A percentile compares a stretch with the other conserved stretches of the same genome.
phyloP scores from a whole-genome alignment of 306 rosid genomes.

The Mimosa pudica region DNA sequence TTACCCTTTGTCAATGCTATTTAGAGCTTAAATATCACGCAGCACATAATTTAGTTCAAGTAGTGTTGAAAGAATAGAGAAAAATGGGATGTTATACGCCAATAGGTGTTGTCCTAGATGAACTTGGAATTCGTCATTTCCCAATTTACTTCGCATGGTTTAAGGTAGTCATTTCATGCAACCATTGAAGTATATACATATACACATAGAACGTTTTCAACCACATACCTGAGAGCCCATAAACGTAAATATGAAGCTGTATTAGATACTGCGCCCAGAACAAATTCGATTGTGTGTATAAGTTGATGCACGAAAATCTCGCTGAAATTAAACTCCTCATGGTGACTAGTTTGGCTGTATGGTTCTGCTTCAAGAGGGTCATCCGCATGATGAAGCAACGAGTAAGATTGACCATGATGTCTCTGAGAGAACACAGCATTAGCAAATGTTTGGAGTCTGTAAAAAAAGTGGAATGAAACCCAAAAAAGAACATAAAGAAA shows the following conservation, averaged over 20 bases:
- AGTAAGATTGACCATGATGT: slow-evolving; percentile 25
- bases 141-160: not conserved
- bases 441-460: not conserved
- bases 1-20: not conserved
- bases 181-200: not conserved
- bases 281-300: slow-evolving; percentile 77
- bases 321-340: slow-evolving; percentile 28
- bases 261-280: slow-evolving; percentile 74
- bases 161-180: not conserved
- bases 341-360: slow-evolving; percentile 52
- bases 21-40: not conserved
- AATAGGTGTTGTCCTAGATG: too few species aligned
- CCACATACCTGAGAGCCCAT: slow-evolving; percentile 67
- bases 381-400: not conserved
- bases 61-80: not conserved
- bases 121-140: too few species aligned
- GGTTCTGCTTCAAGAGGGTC: slow-evolving; percentile 36
- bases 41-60: not conserved
- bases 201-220: not conserved
- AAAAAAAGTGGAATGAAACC: slow-evolving; percentile 5
- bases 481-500: not conserved
- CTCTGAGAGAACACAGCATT: slow-evolving; percentile 13
- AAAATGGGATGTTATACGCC: not conserved
- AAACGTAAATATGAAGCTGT: slow-evolving; percentile 79
- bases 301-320: slow-evolving; percentile 46